phyloP scores from a whole-genome alignment of 2,329 filamentous ascomycete genomes.

The Pseudopithomyces maydicus region DNA sequence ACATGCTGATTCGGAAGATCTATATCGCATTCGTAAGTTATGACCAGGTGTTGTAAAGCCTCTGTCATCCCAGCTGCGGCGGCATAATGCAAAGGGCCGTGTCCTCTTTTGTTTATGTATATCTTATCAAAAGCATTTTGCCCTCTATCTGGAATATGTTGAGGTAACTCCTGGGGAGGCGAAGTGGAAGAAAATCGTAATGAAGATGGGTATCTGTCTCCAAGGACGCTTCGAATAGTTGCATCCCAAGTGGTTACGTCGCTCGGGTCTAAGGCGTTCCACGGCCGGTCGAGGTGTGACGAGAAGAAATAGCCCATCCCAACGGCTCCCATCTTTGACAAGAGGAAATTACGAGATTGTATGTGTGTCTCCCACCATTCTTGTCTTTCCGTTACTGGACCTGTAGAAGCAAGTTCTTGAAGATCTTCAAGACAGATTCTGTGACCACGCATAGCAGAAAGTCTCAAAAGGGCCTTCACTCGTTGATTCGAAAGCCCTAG shows the following conservation, averaged over 20 bases:
- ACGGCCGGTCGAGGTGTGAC: background rate
- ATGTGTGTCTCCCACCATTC: background rate
- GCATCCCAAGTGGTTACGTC: background rate
- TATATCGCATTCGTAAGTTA: constrained; percentile 11
- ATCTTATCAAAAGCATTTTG: constrained; percentile 5
- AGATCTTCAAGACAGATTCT: constrained; percentile 3
- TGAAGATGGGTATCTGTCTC: background rate
- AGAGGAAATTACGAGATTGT: background rate
- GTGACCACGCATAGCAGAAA: constrained; percentile 8
- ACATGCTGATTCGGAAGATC: constrained; percentile 9
- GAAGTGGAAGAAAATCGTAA: background rate
- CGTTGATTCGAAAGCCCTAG: background rate
- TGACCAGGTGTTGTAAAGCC: constrained; percentile 10
- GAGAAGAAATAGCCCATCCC: constrained; percentile 11
- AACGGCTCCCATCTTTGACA: constrained; percentile 3
- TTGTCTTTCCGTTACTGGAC: background rate
- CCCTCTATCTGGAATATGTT: background rate
- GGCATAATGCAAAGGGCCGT: constrained; percentile 13
- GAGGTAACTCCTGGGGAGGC: background rate
- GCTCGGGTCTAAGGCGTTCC: background rate
- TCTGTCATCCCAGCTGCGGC: background rate
- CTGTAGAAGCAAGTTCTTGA: constrained; percentile 3
- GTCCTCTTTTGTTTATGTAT: constrained; percentile 8
- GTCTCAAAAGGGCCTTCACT: background rate
- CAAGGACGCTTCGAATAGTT: background rate